phyloP scores from a whole-genome alignment of 192 early-diverging fungal species.

The Fimicolochytrium jonesii region DNA sequence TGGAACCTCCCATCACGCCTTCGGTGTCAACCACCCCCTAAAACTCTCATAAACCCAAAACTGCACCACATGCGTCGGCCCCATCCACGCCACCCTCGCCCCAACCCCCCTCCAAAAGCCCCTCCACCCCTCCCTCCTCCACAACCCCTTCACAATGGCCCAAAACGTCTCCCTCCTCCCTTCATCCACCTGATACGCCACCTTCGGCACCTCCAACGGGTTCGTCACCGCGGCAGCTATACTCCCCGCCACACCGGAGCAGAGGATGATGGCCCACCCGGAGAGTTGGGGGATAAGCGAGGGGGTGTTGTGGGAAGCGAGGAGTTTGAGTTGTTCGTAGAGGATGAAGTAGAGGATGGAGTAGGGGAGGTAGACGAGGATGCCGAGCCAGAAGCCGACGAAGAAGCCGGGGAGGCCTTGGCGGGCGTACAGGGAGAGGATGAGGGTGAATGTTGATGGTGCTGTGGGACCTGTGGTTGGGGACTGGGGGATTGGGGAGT shows the following conservation, averaged over 20 bases:
- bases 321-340: slow-evolving; percentile 46
- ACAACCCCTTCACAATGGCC: background rate
- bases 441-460: slow-evolving; percentile 13
- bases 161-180: background rate
- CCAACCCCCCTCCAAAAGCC: slow-evolving; percentile 7
- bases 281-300: background rate
- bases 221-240: slow-evolving; percentile 51
- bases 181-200: slow-evolving; percentile 48
- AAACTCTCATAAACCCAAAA: slow-evolving; percentile 56
- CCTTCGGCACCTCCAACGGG: slow-evolving; percentile 60
- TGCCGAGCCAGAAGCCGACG: slow-evolving; percentile 56
- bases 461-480: too few relatives aligned
- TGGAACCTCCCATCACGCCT: too few relatives aligned
- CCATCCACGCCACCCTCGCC: slow-evolving; percentile 56
- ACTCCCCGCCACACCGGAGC: slow-evolving; percentile 43
- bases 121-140: background rate
- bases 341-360: slow-evolving; percentile 52
- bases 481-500: background rate
- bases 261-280: slow-evolving; percentile 38
- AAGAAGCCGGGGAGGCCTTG: slow-evolving; percentile 58
- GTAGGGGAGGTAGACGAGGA: slow-evolving; percentile 64
- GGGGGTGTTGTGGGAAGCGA: background rate
- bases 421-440: background rate
- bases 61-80: slow-evolving; percentile 54
- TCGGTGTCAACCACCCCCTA: background rate